Evolutionary conservation across 2,329 filamentous ascomycete species (phyloP).

Genomic region (Fusarium piperis): DNA sequence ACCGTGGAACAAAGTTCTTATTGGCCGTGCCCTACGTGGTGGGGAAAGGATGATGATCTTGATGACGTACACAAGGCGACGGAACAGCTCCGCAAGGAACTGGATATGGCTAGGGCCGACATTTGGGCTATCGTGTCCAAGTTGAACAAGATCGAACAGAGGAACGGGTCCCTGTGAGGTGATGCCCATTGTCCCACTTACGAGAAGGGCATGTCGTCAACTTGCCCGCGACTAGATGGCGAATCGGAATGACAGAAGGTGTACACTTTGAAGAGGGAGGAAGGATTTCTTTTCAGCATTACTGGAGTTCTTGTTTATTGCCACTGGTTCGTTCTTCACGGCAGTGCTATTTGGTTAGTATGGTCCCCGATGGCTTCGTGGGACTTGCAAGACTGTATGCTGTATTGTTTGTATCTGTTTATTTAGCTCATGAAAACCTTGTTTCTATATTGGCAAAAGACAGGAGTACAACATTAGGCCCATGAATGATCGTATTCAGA

Average conservation of each 20-base stretch:
- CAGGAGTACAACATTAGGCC: background rate
- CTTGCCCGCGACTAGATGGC: background rate
- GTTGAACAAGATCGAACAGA: background rate
- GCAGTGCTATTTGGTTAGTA: background rate
- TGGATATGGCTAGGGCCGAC: background rate
- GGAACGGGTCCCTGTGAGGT: background rate
- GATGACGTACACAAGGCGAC: background rate
- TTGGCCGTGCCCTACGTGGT: background rate
- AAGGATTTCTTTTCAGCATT: no score
- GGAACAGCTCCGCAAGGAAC: background rate
- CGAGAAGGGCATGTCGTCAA: background rate
- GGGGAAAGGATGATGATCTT: background rate
- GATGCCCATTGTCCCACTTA: background rate
- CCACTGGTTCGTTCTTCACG: background rate
- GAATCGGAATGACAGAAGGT: background rate
- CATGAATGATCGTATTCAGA: background rate
- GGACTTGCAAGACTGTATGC: background rate
- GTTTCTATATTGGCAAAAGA: background rate
- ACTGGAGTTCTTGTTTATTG: background rate
- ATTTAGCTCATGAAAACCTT: background rate
- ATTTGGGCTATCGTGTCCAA: background rate
- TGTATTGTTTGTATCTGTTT: background rate
- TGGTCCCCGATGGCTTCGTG: background rate
- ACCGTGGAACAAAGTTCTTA: background rate
- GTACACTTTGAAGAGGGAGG: background rate